Evolutionary conservation across 1,284 basidiomycete species (phyloP).

Genomic region (Ganoderma resinaceum): DNA sequence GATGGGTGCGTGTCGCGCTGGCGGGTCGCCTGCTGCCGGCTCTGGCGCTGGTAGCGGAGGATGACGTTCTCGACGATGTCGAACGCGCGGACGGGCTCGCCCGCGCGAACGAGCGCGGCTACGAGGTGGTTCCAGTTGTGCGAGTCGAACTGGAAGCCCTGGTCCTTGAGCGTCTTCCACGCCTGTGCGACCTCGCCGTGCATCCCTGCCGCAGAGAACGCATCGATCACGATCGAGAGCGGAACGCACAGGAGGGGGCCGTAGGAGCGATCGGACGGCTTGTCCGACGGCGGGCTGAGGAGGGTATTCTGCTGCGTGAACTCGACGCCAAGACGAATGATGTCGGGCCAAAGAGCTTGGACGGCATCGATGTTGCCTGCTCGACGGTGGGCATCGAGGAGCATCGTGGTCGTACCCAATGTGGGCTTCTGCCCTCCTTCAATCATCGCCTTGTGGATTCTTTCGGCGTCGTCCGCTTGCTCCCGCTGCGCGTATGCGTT

Average conservation of each 20-base stretch:
- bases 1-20: conserved; percentile 47
- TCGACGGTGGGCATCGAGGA: conserved; percentile 82
- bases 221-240: conserved; percentile 86
- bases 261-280: conserved; percentile 36
- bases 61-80: conserved; percentile 85
- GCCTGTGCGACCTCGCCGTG: conserved; percentile 69
- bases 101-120: conserved; percentile 80
- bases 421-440: conserved; percentile 61
- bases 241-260: conserved; percentile 78
- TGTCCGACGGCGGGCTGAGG: conserved; percentile 25
- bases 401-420: conserved; percentile 66
- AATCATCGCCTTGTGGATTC: conserved; percentile 64
- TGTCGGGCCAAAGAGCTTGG: conserved; percentile 73
- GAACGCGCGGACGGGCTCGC: conserved; percentile 84
- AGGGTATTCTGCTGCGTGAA: conserved; percentile 46
- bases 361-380: conserved; percentile 64
- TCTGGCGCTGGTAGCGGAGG: conserved; percentile 61
- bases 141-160: conserved; percentile 87
- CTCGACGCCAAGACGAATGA: conserved; percentile 62
- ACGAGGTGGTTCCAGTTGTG: conserved; percentile 94
- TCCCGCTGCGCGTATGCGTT: conserved; percentile 57
- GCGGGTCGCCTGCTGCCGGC: conserved; percentile 26
- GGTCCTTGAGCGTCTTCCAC: conserved; percentile 71
- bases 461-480: conserved; percentile 62
- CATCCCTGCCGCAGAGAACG: conserved; percentile 69